A percentile compares a stretch with the other conserved stretches of the same genome.
These are phyloP conservation scores for Boletus bicolor DNA, from an alignment of 768 basidiomycete genomes.

Conservation along the genomic window DNA sequence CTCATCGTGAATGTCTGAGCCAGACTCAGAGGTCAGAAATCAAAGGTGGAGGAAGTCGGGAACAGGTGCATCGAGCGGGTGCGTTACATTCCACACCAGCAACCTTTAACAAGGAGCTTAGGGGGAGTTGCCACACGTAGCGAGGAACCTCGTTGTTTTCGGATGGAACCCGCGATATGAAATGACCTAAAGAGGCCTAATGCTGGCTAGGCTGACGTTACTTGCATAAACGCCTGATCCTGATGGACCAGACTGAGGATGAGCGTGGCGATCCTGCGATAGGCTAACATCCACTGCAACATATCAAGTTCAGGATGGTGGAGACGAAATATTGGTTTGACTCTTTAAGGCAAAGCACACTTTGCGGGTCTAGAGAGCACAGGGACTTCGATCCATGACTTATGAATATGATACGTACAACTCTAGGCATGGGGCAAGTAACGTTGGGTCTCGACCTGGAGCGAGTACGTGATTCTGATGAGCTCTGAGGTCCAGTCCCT, in stretches of 20 bases:
- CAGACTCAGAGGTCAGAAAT: background rate
- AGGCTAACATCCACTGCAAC: background rate
- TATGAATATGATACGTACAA: background rate
- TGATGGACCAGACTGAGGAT: background rate
- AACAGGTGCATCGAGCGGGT: background rate
- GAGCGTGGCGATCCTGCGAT: background rate
- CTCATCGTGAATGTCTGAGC: conserved; percentile 20
- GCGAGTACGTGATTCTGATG: background rate
- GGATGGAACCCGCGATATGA: conserved; percentile 3
- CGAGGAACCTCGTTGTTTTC: conserved; percentile 7
- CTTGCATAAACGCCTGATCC: background rate
- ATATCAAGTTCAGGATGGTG: background rate
- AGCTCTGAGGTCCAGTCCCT: background rate
- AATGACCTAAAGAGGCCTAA: conserved; percentile 9
- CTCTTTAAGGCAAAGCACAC: background rate
- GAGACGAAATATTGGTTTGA: background rate
- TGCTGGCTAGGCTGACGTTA: background rate
- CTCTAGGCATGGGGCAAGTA: background rate
- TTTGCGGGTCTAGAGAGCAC: background rate
- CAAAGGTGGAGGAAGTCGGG: background rate
- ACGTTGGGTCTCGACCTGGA: background rate
- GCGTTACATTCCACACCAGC: background rate
- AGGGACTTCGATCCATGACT: background rate
- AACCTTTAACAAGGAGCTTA: conserved; percentile 13
- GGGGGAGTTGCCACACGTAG: background rate